Evolutionary conservation across 805 yeast species (phyloP), one percentile per base, ranked within the genome.

Genomic region (Grigorovia transvaalensis): DNA sequence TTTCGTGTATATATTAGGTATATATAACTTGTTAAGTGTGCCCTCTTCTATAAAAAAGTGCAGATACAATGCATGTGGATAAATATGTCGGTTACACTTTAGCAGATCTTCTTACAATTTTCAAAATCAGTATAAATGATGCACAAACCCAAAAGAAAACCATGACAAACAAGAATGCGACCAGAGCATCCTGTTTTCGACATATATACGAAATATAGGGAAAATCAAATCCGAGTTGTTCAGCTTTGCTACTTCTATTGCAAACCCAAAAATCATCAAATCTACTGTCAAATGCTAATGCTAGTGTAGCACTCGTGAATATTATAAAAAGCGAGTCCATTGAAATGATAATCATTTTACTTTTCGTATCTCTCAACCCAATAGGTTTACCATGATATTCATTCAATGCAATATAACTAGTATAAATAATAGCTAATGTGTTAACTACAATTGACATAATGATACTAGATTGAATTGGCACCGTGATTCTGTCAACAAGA

Each of bases 351-450:
- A 86, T 76, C 74, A 93, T 78, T 65, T 93, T 93, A 23, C 85
- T 88, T 54, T 79, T 72, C 0, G 97, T 95, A 55, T 88, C 79
- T 58, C 99, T 77, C 46, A 93, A 73, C 0, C 99, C 99, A 48
- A 93, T 67, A 0, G 98, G 99, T 63, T 88, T 85, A 13, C 96
- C 95, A 23, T 83, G 78, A 67, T 88, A 91, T 67, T 93, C 99
- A 67, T 93, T 98, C 61, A 81, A 82, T 2, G 96, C 81, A 65
- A 91, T 87, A 67, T 87, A 89, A 3, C 82, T 69, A 51, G 89
- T 75, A 64, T 93, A 93, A 0, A 80, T 76, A 27, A 88, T 69
- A 2, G 96, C 96, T 55, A 82, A 73, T 30, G 88, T 72, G 61
- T 89, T 91, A 4, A 91, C 95, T 50, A 81, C 81, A 2, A 93